A percentile compares a stretch with the other conserved stretches of the same genome.
Evolutionary conservation across 257 asterid genomes (phyloP).

Genomic region (Thymus quinquecostatus): DNA sequence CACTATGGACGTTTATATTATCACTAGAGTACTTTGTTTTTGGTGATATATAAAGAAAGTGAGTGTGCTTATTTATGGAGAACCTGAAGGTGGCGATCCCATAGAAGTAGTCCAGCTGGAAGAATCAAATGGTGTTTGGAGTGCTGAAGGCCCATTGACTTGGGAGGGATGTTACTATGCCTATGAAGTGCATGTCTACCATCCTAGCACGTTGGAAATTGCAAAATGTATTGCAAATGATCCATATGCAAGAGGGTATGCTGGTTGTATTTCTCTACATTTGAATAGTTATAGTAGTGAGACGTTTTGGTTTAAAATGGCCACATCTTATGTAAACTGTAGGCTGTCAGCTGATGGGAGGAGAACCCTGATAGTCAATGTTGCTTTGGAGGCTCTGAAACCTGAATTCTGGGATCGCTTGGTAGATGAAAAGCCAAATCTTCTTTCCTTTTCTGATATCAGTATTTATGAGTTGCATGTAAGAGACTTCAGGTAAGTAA

Average conservation of each 20-base stretch:
- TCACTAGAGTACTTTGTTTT: slow-evolving; percentile 26
- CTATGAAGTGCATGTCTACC: slow-evolving; percentile 88
- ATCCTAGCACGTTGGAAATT: slow-evolving; percentile 73
- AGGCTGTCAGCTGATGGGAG: slow-evolving; percentile 88
- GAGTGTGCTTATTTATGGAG: slow-evolving; percentile 58
- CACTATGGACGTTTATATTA: slow-evolving; percentile 15
- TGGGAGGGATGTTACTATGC: slow-evolving; percentile 95
- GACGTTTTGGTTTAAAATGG: slow-evolving; percentile 25
- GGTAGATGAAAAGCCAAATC: slow-evolving; percentile 69
- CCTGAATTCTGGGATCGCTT: slow-evolving; percentile 89
- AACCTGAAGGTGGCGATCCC: slow-evolving; percentile 54
- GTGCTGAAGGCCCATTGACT: slow-evolving; percentile 64
- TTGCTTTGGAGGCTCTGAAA: slow-evolving; percentile 72
- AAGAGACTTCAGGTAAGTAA: slow-evolving; percentile 89
- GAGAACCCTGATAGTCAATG: slow-evolving; percentile 69
- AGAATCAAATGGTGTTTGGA: slow-evolving; percentile 89
- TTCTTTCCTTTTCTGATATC: slow-evolving; percentile 73
- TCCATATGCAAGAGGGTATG: slow-evolving; percentile 96
- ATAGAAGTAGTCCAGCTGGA: slow-evolving; percentile 63
- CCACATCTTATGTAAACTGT: slow-evolving; percentile 31
- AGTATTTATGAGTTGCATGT: slow-evolving; percentile 95
- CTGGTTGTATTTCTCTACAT: slow-evolving; percentile 25
- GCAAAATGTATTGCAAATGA: slow-evolving; percentile 84
- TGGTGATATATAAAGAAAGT: slow-evolving; percentile 58
- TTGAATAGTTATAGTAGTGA: slow-evolving; percentile 16